A percentile compares a stretch with the other conserved stretches of the same genome.
Conservation (phyloP, 768 basidiomycete species). For the Chlorophyllum brunneum region DNA sequence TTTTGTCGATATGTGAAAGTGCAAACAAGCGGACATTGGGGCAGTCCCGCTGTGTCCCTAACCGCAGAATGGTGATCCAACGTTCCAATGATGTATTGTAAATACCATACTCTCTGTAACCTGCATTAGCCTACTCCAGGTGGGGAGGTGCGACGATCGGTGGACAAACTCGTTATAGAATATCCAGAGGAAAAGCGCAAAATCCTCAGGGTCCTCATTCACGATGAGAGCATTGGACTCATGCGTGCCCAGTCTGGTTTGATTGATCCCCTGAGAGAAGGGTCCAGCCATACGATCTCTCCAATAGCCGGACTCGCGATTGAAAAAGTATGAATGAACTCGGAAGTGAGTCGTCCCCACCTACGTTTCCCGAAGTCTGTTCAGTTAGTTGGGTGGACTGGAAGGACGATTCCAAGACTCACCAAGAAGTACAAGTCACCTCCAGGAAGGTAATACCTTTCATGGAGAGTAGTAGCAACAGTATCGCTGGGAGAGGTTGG, state of each 20-base stretch:
- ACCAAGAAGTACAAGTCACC: constrained; percentile 42
- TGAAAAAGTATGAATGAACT: constrained; percentile 59
- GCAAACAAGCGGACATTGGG: not conserved
- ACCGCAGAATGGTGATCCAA: constrained; percentile 1
- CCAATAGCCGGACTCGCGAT: constrained; percentile 52
- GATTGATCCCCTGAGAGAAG: constrained; percentile 23
- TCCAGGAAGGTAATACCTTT: too few species aligned
- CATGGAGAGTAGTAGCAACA: too few species aligned
- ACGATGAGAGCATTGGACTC: constrained; percentile 35
- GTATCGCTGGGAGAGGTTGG: too few species aligned
- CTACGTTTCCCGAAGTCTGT: constrained; percentile 39
- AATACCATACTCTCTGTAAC: not conserved
- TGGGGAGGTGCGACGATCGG: too few species aligned
- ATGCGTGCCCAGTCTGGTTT: constrained; percentile 32
- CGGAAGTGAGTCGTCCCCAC: constrained; percentile 40
- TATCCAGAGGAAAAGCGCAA: constrained; percentile 46
- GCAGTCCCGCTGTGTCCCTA: not conserved
- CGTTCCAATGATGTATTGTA: not conserved
- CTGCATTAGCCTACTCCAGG: not conserved
- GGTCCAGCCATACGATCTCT: constrained; percentile 27
- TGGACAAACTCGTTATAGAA: constrained; percentile 51
- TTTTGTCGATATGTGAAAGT: constrained; percentile 20
- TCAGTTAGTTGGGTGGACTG: not conserved
- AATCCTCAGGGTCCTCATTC: constrained; percentile 32
- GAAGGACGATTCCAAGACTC: constrained; percentile 15